Percentiles rank a stretch among this genome's conserved stretches.
Conservation (phyloP, 1,284 basidiomycete species). For the Ceratobasidium papillatum region DNA sequence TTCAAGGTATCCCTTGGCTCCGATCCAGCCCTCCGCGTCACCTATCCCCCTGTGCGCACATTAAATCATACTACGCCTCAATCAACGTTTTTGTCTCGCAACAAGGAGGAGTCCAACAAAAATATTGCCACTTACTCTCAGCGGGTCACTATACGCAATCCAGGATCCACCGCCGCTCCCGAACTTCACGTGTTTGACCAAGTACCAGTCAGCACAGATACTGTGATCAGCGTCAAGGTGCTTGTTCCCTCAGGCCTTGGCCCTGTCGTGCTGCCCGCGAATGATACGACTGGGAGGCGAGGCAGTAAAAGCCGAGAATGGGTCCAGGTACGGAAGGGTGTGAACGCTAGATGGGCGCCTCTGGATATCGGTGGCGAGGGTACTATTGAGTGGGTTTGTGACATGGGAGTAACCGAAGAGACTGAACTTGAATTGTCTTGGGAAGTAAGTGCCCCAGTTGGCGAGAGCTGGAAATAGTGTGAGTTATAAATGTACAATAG, state of each 20-base stretch:
- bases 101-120: conserved; percentile 33
- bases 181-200: conserved; percentile 45
- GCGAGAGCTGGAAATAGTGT: background rate
- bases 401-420: conserved; percentile 40
- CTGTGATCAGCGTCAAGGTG: conserved; percentile 45
- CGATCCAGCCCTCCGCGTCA: conserved; percentile 45
- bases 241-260: conserved; percentile 44
- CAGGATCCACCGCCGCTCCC: conserved; percentile 33
- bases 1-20: conserved; percentile 46
- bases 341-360: conserved; percentile 30
- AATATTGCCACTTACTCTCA: conserved; percentile 43
- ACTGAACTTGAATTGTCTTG: conserved; percentile 45
- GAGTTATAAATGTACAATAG: background rate
- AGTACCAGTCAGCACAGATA: conserved; percentile 46
- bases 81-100: conserved; percentile 33
- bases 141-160: conserved; percentile 46
- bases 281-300: background rate
- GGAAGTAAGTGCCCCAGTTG: conserved; percentile 44
- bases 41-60: conserved; percentile 44
- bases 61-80: conserved; percentile 36
- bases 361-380: conserved; percentile 43
- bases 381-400: conserved; percentile 46
- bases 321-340: conserved; percentile 30
- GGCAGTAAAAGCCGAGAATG: conserved; percentile 13
- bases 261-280: background rate